Conservation (phyloP, 345 rosid genomes). For the Bruguiera gymnorhiza region DNA sequence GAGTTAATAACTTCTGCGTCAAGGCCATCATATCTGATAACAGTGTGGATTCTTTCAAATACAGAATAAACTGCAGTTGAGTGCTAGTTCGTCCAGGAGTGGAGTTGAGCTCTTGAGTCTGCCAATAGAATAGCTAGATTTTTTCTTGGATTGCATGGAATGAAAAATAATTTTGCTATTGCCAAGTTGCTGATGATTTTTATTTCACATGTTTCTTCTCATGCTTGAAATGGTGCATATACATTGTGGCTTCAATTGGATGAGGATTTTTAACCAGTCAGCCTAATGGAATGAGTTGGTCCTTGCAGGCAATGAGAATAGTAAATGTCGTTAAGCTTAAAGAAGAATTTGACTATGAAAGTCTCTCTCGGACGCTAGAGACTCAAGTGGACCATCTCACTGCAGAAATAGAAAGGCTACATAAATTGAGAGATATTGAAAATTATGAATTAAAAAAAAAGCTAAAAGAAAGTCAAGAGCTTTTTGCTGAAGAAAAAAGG, state of each 20-base stretch:
- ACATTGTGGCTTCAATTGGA: not conserved
- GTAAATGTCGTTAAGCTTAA: constrained; percentile 88
- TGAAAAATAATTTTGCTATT: not conserved
- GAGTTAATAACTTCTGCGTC: not conserved
- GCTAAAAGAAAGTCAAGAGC: constrained; percentile 47
- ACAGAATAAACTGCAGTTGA: not conserved
- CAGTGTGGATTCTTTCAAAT: not conserved
- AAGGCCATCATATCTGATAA: too few species aligned
- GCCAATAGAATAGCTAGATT: too few species aligned
- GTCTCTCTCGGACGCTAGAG: constrained; percentile 82
- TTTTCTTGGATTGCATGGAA: constrained; percentile 4
- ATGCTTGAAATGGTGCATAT: not conserved
- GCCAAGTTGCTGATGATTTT: not conserved
- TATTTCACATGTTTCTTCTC: not conserved
- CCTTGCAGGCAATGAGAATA: constrained; percentile 87
- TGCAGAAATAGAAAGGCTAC: constrained; percentile 81
- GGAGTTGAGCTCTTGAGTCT: too few species aligned
- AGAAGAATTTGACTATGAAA: constrained; percentile 93
- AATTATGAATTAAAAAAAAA: constrained; percentile 51
- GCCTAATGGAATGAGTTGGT: constrained; percentile 11
- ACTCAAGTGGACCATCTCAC: constrained; percentile 77
- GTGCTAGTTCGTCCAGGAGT: not conserved
- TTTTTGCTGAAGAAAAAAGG: constrained; percentile 48
- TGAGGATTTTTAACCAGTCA: not conserved
- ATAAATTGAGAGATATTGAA: constrained; percentile 57